Base-by-base conservation (phyloP, 1,284 basidiomycete genomes). In the Ceratobasidium sp. region DNA sequence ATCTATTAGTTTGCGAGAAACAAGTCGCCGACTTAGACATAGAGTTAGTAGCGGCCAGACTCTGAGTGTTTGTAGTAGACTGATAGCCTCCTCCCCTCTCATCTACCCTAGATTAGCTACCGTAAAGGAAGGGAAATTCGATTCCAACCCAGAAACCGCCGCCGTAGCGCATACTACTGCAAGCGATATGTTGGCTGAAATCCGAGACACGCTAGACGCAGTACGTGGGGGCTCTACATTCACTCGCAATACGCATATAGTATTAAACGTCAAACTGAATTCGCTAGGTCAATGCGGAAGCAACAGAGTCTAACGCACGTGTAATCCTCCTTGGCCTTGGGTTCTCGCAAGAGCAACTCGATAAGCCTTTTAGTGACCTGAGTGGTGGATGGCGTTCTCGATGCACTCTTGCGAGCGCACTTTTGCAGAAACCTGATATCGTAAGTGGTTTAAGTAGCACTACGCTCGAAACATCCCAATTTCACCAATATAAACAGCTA, bases 341-440 rank as follows among this genome's bases (percentile, higher is more conserved):
- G 0, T 93, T 94, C 83, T 86, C 85, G 0, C 82, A 86, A 44
- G 87, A 87, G 3, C 89, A 89, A 82, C 87, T 92, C 12, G 84
- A 87, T 20, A 85, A 86, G 0, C 87, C 88, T 0, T 89, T 90
- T 73, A 83, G 83, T 0, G 84, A 86, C 0, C 86, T 94, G 12
- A 93, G 91, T 0, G 93, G 93, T 23, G 93, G 93, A 0, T 95
- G 93, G 93, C 85, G 89, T 33, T 91, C 90, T 78, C 87, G 92
- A 10, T 90, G 90, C 77, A 83, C 85, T 0, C 83, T 88, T 40
- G 88, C 88, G 5, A 84, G 83, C 2, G 86, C 86, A 1, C 82
- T 89, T 20, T 83, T 89, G 15, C 83, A 87, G 42, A 83, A 85
- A 18, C 85, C 84, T 10, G 86, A 89, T 75, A 77, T 88, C n/a